These are phyloP conservation scores for Ophiostoma perfectum DNA, from an alignment of 2,329 filamentous ascomycete genomes.

Conservation along the genomic window DNA sequence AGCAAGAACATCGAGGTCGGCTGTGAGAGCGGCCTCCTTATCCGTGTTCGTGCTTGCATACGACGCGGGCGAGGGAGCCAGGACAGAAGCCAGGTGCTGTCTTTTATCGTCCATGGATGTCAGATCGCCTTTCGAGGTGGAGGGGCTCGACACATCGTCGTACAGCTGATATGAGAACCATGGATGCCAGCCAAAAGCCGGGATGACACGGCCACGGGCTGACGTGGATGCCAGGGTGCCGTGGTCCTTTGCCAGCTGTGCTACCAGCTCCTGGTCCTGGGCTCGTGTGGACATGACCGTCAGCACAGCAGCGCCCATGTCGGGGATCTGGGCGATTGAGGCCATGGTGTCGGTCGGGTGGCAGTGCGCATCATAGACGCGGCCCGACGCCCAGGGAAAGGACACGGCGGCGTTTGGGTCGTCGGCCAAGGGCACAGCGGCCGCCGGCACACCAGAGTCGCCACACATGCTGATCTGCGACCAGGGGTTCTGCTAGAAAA, in stretches of 20 bases:
- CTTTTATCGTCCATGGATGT: conserved; percentile 37
- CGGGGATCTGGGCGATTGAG: conserved; percentile 50
- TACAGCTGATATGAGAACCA: conserved; percentile 80
- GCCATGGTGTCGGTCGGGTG: conserved; percentile 76
- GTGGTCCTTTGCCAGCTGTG: conserved; percentile 48
- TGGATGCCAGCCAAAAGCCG: conserved; percentile 82
- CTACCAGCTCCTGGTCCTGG: conserved; percentile 70
- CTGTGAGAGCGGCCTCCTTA: conserved; percentile 30
- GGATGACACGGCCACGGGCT: background rate
- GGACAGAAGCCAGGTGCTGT: conserved; percentile 61
- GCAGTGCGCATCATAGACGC: conserved; percentile 74
- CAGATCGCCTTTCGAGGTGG: background rate
- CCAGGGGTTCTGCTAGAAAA: no score
- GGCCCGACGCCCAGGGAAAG: conserved; percentile 62
- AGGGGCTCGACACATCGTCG: conserved; percentile 44
- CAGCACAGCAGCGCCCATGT: conserved; percentile 61
- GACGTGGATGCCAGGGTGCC: conserved; percentile 61
- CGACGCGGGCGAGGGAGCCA: conserved; percentile 46
- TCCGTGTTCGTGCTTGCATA: background rate
- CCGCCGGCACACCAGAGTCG: background rate
- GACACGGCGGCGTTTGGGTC: conserved; percentile 32
- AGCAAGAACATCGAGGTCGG: conserved; percentile 41
- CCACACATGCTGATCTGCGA: background rate
- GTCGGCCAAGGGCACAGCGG: conserved; percentile 11
- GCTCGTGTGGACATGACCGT: conserved; percentile 73